Evolutionary conservation across 2,329 filamentous ascomycete species (phyloP), one percentile per base, ranked within the genome.

Genomic region (Trichophyton schoenleinii): DNA sequence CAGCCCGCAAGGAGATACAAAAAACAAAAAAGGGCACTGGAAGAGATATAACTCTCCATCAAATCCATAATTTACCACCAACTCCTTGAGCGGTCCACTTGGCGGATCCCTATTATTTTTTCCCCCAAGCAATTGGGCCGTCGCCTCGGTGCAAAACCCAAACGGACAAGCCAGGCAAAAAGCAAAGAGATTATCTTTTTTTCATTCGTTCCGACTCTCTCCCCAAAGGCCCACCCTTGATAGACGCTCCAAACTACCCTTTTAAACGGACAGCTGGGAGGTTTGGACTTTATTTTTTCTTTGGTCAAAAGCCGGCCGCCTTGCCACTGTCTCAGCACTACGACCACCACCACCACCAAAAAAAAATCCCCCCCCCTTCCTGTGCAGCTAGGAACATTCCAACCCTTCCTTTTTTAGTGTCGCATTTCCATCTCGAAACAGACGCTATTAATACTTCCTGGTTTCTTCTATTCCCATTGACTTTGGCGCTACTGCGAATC

Each of bases 401-500:
- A 55, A 25, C 46, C 22, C 44, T 48, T 25, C 20, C 46, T 15
- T 28, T 38, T 36, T 55, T 49, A 55, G 49, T 55, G n/a, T 34
- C 49, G 13, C 18, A 38, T 46, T 48, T 53, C 31, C 28, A 55
- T 55, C 49, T 55, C 49, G 49, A 55, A 55, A 55, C 49, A 36
- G 25, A 55, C 49, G 49, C 55, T 58, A 58, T 42, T 42, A 58
- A 44, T 58, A 41, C 18, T 58, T 20, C 55, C 41, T 58, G 11
- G 18, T n/a, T 31, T 28, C 31, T 13, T 34, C 7, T 31, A 31
- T 25, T 38, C 41, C 55, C 41, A 44, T 58, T 58, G 34, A 44
- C 55, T 58, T 58, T 58, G 36, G 55, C 55, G 55, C 55, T 58
- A 58, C 55, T 58, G 55, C 55, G 55, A 42, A 58, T 58, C 55